phyloP scores from a whole-genome alignment of 2,329 filamentous ascomycete genomes.

The Trichothecium roseum region DNA sequence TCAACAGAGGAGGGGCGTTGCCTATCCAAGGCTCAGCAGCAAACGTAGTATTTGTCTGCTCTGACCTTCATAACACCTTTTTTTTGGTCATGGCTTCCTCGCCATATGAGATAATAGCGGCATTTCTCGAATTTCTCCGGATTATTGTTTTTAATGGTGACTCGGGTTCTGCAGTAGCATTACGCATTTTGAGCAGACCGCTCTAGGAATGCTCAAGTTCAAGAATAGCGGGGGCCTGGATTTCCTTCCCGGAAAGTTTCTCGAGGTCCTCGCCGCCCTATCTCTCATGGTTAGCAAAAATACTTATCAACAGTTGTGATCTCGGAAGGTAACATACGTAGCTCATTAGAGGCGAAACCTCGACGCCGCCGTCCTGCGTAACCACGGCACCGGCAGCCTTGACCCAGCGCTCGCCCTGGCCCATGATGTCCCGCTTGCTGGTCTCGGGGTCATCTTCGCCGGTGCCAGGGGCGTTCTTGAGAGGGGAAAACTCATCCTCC shows the following conservation, averaged over 20 bases:
- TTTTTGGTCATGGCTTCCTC: background rate
- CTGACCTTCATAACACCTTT: too few species aligned
- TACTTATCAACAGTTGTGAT: slow-evolving; percentile 1
- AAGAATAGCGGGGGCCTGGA: slow-evolving; percentile 42
- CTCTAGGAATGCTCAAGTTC: slow-evolving; percentile 27
- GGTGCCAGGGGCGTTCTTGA: slow-evolving; percentile 82
- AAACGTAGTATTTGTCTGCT: too few species aligned
- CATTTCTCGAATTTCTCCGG: too few species aligned
- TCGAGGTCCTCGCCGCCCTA: slow-evolving; percentile 55
- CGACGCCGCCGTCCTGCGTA: slow-evolving; percentile 61
- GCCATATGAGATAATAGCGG: too few species aligned
- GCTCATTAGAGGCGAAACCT: slow-evolving; percentile 87
- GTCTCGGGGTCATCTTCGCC: slow-evolving; percentile 92
- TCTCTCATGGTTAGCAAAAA: slow-evolving; percentile 10
- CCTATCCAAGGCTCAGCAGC: too few species aligned
- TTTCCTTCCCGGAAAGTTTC: slow-evolving; percentile 38
- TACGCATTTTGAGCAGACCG: background rate
- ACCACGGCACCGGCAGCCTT: slow-evolving; percentile 69
- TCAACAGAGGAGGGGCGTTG: too few species aligned
- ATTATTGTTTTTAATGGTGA: slow-evolving; percentile 1
- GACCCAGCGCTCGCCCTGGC: slow-evolving; percentile 80
- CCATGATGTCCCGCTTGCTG: slow-evolving; percentile 81
- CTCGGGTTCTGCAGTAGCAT: background rate
- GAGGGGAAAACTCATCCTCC: slow-evolving; percentile 94
- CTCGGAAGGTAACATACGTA: slow-evolving; percentile 60